A percentile compares a stretch with the other conserved stretches of the same genome.
These are phyloP conservation scores for Mucor mucedo DNA, from an alignment of 371 early-diverging fungal genomes.

Conservation along the genomic window DNA sequence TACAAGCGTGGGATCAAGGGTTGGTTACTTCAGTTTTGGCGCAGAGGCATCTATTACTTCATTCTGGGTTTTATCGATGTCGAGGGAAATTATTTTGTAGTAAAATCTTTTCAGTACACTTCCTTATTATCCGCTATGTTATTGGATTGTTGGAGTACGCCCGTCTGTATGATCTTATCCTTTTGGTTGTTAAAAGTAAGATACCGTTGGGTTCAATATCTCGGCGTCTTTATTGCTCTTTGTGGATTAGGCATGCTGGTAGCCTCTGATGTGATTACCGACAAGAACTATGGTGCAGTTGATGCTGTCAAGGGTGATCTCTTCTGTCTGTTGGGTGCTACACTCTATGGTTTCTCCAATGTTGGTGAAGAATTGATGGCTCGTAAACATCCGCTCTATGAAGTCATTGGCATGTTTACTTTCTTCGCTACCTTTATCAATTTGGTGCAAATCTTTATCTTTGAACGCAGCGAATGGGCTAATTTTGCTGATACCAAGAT, in stretches of 20 bases:
- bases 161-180: constrained; percentile 66
- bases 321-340: constrained; percentile 72
- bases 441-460: constrained; percentile 62
- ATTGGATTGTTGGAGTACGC: constrained; percentile 75
- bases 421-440: constrained; percentile 73
- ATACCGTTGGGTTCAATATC: constrained; percentile 65
- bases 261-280: constrained; percentile 60
- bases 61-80: constrained; percentile 71
- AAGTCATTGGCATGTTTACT: constrained; percentile 73
- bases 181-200: constrained; percentile 61
- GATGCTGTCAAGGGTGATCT: constrained; percentile 70
- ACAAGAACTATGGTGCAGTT: constrained; percentile 48
- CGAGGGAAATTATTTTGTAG: constrained; percentile 79
- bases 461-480: constrained; percentile 61
- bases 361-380: constrained; percentile 70
- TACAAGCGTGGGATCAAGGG: constrained; percentile 57
- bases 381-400: constrained; percentile 67
- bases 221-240: constrained; percentile 68
- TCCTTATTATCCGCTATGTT: constrained; percentile 73
- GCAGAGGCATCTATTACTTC: constrained; percentile 56
- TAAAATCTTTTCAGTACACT: constrained; percentile 76
- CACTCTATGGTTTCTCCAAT: constrained; percentile 74
- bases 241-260: constrained; percentile 70
- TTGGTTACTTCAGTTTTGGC: constrained; percentile 48
- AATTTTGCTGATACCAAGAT: constrained; percentile 28